phyloP scores from a whole-genome alignment of 352 stramenopile genomes.

The Pythium rishiriense region DNA sequence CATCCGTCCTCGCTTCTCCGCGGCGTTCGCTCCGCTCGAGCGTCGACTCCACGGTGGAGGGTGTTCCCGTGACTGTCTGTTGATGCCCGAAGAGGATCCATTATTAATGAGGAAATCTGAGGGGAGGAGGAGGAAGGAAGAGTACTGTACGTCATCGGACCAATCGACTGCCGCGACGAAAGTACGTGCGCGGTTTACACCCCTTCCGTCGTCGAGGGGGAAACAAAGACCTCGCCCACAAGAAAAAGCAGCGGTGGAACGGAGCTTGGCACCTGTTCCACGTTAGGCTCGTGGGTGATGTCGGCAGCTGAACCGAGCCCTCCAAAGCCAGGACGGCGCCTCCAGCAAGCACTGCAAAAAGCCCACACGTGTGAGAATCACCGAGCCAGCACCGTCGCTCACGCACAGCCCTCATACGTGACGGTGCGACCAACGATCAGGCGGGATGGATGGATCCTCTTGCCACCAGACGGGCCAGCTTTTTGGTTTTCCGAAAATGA shows the following conservation, averaged over 20 bases:
- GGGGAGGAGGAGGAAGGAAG: not conserved
- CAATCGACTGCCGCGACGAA: not conserved
- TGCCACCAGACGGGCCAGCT: constrained; percentile 25
- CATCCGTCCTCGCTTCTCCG: not conserved
- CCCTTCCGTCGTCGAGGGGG: not conserved
- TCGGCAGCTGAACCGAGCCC: not conserved
- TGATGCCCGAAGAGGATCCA: not conserved
- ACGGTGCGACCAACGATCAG: constrained; percentile 1
- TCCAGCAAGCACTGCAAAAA: not conserved
- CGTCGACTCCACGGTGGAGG: too few relatives aligned
- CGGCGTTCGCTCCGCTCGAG: not conserved
- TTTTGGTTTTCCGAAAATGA: constrained; percentile 5
- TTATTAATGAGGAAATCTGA: not conserved
- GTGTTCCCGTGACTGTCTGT: not conserved
- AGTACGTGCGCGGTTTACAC: not conserved
- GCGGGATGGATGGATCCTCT: constrained; percentile 15
- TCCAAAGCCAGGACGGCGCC: constrained; percentile 1
- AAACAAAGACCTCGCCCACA: constrained; percentile 2
- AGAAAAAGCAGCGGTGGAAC: constrained; percentile 1
- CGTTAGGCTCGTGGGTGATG: not conserved
- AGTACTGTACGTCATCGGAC: not conserved
- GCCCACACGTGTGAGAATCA: not conserved
- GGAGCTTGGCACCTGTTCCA: not conserved
- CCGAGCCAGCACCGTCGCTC: not conserved
- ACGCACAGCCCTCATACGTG: not conserved